Evolutionary conservation across 2,329 filamentous ascomycete species (phyloP), one percentile per base, ranked within the genome.

Genomic region (Tolypocladium ovalisporum): DNA sequence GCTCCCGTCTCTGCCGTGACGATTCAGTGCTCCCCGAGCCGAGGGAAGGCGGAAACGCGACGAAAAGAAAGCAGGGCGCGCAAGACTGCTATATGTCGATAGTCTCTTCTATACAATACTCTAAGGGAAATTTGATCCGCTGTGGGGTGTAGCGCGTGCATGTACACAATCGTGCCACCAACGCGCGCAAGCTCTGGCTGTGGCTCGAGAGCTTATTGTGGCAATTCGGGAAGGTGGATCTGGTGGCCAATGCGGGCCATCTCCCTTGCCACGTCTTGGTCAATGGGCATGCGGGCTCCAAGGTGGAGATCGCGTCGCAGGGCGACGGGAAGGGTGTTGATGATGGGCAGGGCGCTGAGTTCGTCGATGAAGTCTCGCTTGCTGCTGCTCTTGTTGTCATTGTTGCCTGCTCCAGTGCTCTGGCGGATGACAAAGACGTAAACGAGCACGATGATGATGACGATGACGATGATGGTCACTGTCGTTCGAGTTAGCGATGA

Each of bases 381-480:
- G 56, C 62, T 67, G 56, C 60, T 63, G 55, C 65, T 65, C 57
- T 60, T 68, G 36, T 62, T 66, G 52, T 62, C 66, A 52, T 62
- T 61, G 57, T 54, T 63, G 65, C 60, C 67, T 60, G 64, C 60
- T 55, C 59, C 62, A 61, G 59, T 60, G 35, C 62, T 59, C 47
- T 58, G 62, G 61, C 69, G 73, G 58, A 74, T 68, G 59, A 79
- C 69, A 34, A 74, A 69, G 59, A 80, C 64, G 63, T 79, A 81
- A 55, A 79, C 71, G 56, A 79, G 74, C 10, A 84, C 76, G 52
- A 77, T 69, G 55, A 80, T 75, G 47, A 77, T 76, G 51, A 84
- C 73, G 52, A 84, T 70, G 55, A 78, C 63, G 51, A 84, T 71
- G 54, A 84, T 81, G 54, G 71, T 69, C 51, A 83, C 79, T 81